Percentiles rank a stretch among this genome's conserved stretches.
These are phyloP conservation scores for Pichia sp. DNA, from an alignment of 1,139 yeast species.

Conservation along the genomic window DNA sequence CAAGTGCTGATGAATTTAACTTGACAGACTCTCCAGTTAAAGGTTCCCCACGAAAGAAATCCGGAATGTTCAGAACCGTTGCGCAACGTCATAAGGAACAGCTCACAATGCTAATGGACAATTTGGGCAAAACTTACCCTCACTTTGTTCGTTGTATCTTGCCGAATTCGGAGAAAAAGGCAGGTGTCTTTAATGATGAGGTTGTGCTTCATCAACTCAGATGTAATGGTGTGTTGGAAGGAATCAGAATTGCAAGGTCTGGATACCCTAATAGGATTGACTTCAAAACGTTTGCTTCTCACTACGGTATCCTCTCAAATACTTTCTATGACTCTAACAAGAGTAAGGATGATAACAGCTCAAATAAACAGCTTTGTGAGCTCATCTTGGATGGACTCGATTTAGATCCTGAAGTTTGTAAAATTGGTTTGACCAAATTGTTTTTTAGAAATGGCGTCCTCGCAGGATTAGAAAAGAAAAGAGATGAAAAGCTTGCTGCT, in stretches of 20 bases:
- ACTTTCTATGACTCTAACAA: conserved; percentile 4
- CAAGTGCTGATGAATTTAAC: conserved; percentile 22
- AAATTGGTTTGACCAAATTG: conserved; percentile 78
- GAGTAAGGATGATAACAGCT: conserved; percentile 32
- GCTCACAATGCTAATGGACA: conserved; percentile 61
- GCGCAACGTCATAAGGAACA: conserved; percentile 87
- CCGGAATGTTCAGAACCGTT: conserved; percentile 63
- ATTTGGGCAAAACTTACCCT: conserved; percentile 78
- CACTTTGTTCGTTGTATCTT: conserved; percentile 95
- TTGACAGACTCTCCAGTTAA: conserved; percentile 26
- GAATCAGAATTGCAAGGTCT: conserved; percentile 92
- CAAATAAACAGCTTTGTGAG: conserved; percentile 58
- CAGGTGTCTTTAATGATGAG: conserved; percentile 64
- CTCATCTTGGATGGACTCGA: conserved; percentile 53
- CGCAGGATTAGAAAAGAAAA: conserved; percentile 73
- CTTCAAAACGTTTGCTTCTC: conserved; percentile 68
- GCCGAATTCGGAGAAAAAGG: conserved; percentile 73
- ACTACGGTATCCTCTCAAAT: conserved; percentile 58
- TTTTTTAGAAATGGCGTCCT: conserved; percentile 93
- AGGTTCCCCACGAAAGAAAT: conserved; percentile 18
- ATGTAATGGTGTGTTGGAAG: conserved; percentile 97
- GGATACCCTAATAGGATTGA: conserved; percentile 93
- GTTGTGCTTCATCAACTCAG: conserved; percentile 84
- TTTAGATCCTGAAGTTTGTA: conserved; percentile 59
- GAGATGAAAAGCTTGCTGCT: conserved; percentile 57